phyloP scores from a whole-genome alignment of 139 green algal species.

The Ettlia oleoabundans region DNA sequence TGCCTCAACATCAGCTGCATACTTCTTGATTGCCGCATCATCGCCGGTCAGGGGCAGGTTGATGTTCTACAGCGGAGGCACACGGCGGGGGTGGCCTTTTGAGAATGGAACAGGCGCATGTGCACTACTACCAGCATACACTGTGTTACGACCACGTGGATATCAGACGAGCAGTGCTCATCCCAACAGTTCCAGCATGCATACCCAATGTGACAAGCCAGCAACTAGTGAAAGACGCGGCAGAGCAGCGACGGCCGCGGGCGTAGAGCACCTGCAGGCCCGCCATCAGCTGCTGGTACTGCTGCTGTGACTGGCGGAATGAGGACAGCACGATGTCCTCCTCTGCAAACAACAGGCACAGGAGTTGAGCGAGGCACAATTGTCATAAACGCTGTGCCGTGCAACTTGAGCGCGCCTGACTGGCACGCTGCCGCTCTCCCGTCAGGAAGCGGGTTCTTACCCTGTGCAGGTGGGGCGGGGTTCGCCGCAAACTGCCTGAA shows the following conservation, averaged over 20 bases:
- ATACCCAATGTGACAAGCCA: too few relatives aligned
- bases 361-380: too few relatives aligned
- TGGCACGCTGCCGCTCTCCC: too few relatives aligned
- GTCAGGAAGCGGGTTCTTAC: not conserved
- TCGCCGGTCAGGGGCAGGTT: conserved; percentile 56
- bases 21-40: conserved; percentile 57
- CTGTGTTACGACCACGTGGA: too few relatives aligned
- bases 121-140: too few relatives aligned
- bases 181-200: too few relatives aligned
- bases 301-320: conserved; percentile 56
- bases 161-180: too few relatives aligned
- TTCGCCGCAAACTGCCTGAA: conserved; percentile 15
- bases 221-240: too few relatives aligned
- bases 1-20: conserved; percentile 52
- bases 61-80: conserved; percentile 47
- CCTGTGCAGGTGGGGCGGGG: conserved; percentile 7
- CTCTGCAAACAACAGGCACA: too few relatives aligned
- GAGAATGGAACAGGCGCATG: not conserved
- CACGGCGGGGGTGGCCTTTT: too few relatives aligned
- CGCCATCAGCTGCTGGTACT: conserved; percentile 52
- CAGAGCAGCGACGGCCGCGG: too few relatives aligned
- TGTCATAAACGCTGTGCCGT: not conserved
- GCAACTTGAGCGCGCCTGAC: too few relatives aligned
- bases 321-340: conserved; percentile 56
- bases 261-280: conserved; percentile 61